A percentile compares a stretch with the other conserved stretches of the same genome.
Conservation (phyloP, 2,329 filamentous ascomycete species). For the Cryphonectria japonica region DNA sequence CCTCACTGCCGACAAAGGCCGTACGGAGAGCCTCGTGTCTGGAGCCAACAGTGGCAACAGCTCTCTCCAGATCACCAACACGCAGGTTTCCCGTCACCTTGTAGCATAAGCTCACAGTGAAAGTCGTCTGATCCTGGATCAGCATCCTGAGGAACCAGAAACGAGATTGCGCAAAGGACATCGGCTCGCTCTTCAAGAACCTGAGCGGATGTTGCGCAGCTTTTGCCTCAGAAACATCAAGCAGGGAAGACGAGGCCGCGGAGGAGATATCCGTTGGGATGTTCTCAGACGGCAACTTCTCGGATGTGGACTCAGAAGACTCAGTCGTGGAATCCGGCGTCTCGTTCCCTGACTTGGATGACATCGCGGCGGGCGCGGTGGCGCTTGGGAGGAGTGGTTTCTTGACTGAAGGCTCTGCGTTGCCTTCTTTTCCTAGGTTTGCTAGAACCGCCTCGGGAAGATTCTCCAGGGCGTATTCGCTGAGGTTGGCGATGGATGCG, state of each 20-base stretch:
- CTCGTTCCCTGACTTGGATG: neutral
- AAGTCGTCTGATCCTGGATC: conserved; percentile 43
- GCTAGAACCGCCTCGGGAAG: neutral
- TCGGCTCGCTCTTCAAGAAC: conserved; percentile 26
- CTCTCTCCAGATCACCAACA: conserved; percentile 37
- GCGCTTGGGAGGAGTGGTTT: too few species aligned
- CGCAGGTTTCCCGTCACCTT: conserved; percentile 39
- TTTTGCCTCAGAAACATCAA: neutral
- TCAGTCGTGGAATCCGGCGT: neutral
- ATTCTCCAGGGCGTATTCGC: neutral
- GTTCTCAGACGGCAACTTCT: neutral
- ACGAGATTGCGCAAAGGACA: conserved; percentile 45
- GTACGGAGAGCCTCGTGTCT: conserved; percentile 43
- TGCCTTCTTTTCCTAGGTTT: neutral
- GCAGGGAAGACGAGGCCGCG: neutral
- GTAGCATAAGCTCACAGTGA: conserved; percentile 43
- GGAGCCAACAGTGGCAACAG: conserved; percentile 37
- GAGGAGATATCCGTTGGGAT: neutral
- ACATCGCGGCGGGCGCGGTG: neutral
- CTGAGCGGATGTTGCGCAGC: neutral
- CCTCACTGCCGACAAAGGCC: conserved; percentile 32
- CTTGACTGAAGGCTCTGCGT: neutral
- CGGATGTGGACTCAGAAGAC: neutral
- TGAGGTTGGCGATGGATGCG: neutral
- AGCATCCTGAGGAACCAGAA: conserved; percentile 44